These are phyloP conservation scores for Komagataella phaffii DNA, from an alignment of 805 yeast species.

Conservation along the genomic window DNA sequence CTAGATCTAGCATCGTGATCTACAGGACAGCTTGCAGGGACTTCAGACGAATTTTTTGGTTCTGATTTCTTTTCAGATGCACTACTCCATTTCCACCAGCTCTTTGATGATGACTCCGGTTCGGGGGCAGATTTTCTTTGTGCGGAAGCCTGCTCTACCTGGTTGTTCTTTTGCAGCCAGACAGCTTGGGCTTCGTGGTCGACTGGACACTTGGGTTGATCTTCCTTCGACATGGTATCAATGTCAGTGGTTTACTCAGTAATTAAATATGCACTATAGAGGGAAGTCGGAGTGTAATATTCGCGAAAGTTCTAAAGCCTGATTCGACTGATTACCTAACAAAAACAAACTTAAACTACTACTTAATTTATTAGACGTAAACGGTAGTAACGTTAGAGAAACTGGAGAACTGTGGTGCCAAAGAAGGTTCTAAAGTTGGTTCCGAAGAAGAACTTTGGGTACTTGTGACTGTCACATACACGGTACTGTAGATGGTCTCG, in stretches of 20 bases:
- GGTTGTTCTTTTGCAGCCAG: slow-evolving; percentile 32
- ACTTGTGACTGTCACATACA: slow-evolving; percentile 5
- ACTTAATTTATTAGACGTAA: slow-evolving; percentile 4
- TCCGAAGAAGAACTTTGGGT: not conserved
- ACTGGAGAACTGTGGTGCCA: slow-evolving; percentile 1
- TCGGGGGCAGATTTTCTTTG: not conserved
- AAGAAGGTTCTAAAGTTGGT: not conserved
- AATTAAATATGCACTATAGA: not conserved
- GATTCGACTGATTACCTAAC: not conserved
- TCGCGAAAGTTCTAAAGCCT: slow-evolving; percentile 1
- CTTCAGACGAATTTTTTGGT: slow-evolving; percentile 6
- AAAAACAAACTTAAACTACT: not conserved
- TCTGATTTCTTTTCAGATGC: slow-evolving; percentile 1
- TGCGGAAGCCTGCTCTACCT: not conserved
- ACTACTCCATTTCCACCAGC: not conserved
- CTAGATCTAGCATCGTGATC: slow-evolving; percentile 21
- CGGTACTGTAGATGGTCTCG: slow-evolving; percentile 11
- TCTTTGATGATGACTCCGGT: not conserved
- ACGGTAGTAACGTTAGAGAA: slow-evolving; percentile 4
- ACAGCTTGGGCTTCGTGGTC: slow-evolving; percentile 45
- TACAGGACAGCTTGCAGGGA: slow-evolving; percentile 22
- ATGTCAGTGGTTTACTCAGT: not conserved
- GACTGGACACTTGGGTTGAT: slow-evolving; percentile 45
- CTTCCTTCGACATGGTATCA: not conserved
- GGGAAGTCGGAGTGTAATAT: not conserved